Evolutionary conservation across 2,329 filamentous ascomycete genomes (phyloP).

Genomic region (Periconia sp.): DNA sequence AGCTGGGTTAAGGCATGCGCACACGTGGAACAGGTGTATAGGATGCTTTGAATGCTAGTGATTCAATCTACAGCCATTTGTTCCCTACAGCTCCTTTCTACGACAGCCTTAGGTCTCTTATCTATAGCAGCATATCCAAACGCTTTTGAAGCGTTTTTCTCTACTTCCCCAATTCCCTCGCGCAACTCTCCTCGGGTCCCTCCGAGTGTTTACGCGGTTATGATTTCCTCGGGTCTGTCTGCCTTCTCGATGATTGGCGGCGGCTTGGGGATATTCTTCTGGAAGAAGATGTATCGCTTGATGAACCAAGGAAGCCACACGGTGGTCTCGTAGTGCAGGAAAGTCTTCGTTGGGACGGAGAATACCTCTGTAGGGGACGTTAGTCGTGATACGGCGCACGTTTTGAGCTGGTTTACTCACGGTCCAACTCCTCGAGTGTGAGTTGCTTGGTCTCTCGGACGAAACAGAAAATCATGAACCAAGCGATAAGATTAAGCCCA

Average conservation of each 20-base stretch:
- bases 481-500: slow-evolving; percentile 48
- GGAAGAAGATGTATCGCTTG: slow-evolving; percentile 48
- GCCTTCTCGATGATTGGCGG: slow-evolving; percentile 47
- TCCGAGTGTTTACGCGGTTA: background rate
- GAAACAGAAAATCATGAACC: slow-evolving; percentile 49
- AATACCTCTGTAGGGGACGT: slow-evolving; percentile 31
- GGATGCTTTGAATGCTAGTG: too few species aligned
- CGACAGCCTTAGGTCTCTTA: too few species aligned
- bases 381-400: background rate
- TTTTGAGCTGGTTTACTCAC: background rate
- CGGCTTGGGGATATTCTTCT: slow-evolving; percentile 45
- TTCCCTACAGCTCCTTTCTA: too few species aligned
- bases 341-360: slow-evolving; percentile 42
- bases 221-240: slow-evolving; percentile 6
- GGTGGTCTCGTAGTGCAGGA: slow-evolving; percentile 47
- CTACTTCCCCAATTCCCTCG: too few species aligned
- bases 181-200: too few species aligned
- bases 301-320: slow-evolving; percentile 51
- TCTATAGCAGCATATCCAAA: too few species aligned
- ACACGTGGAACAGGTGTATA: too few species aligned
- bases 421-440: slow-evolving; percentile 45
- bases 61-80: too few species aligned
- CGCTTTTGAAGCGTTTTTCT: too few species aligned
- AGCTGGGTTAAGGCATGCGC: too few species aligned
- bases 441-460: slow-evolving; percentile 48